phyloP scores from a whole-genome alignment of 805 yeast species.

The Naumovozyma castellii region DNA sequence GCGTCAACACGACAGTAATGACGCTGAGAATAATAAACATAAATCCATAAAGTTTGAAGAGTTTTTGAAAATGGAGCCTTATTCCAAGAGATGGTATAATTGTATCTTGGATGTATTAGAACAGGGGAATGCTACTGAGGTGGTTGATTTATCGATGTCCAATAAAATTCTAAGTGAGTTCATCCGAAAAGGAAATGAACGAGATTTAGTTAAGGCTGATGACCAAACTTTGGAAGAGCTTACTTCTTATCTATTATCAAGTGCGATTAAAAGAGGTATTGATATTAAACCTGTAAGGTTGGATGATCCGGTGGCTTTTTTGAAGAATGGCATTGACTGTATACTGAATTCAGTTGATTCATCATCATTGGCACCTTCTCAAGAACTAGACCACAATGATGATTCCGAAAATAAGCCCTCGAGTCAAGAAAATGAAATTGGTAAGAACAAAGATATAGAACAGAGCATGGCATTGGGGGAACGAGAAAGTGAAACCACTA shows the following conservation, averaged over 20 bases:
- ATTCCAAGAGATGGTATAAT: slow-evolving; percentile 14
- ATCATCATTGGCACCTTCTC: background rate
- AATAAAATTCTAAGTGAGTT: background rate
- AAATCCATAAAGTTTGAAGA: slow-evolving; percentile 6
- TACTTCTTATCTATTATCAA: slow-evolving; percentile 26
- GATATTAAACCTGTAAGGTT: slow-evolving; percentile 18
- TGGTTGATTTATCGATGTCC: slow-evolving; percentile 4
- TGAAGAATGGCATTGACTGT: slow-evolving; percentile 24
- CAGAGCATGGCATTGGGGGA: background rate
- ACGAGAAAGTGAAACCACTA: background rate
- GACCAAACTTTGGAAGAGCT: slow-evolving; percentile 17
- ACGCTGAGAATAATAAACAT: slow-evolving; percentile 1
- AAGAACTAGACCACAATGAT: background rate
- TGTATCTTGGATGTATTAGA: slow-evolving; percentile 13
- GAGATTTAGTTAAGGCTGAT: background rate
- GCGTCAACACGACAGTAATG: slow-evolving; percentile 5
- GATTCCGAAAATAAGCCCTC: background rate
- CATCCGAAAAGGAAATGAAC: background rate
- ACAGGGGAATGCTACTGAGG: slow-evolving; percentile 14
- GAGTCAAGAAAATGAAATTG: background rate
- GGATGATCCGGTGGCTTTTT: slow-evolving; percentile 20
- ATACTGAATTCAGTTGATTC: slow-evolving; percentile 7
- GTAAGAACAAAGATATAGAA: background rate
- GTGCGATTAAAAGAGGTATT: slow-evolving; percentile 22
- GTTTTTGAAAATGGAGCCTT: slow-evolving; percentile 7